Evolutionary conservation across 1,284 basidiomycete genomes (phyloP).

Genomic region (Cryptococcus depauperatus): DNA sequence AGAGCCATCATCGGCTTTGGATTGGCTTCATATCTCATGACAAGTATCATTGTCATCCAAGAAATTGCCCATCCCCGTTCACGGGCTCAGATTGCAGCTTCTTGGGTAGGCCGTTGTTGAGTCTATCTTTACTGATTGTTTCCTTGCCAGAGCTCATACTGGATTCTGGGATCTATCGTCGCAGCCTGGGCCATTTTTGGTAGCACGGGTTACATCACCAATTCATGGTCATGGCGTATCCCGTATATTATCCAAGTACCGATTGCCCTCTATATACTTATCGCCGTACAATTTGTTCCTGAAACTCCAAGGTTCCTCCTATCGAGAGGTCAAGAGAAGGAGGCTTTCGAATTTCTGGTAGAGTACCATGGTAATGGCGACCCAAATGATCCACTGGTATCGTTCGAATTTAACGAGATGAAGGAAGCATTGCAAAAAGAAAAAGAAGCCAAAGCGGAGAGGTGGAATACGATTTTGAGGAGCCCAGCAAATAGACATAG

Average conservation of each 20-base stretch:
- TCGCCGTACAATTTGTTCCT: constrained; percentile 46
- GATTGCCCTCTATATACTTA: constrained; percentile 39
- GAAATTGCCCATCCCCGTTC: constrained; percentile 45
- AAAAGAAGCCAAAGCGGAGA: constrained; percentile 42
- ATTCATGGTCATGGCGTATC: constrained; percentile 39
- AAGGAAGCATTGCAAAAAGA: constrained; percentile 65
- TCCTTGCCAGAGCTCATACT: constrained; percentile 36
- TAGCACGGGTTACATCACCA: constrained; percentile 24
- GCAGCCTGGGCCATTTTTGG: constrained; percentile 37
- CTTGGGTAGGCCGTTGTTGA: constrained; percentile 28
- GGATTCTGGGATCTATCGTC: constrained; percentile 35
- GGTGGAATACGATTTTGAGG: constrained; percentile 39
- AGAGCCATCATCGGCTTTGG: constrained; percentile 44
- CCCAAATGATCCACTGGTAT: constrained; percentile 56
- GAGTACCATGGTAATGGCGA: constrained; percentile 71
- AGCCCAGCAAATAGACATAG: constrained; percentile 34
- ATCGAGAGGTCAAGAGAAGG: constrained; percentile 48
- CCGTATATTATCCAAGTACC: constrained; percentile 44
- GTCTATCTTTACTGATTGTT: background rate
- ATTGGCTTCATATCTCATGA: constrained; percentile 45
- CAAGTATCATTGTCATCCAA: constrained; percentile 43
- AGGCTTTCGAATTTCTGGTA: constrained; percentile 67
- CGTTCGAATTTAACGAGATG: constrained; percentile 72
- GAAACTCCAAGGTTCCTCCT: constrained; percentile 44
- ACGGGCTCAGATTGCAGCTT: constrained; percentile 31